Conservation (phyloP, 2,329 filamentous ascomycete genomes). For the Alternaria postmessia region DNA sequence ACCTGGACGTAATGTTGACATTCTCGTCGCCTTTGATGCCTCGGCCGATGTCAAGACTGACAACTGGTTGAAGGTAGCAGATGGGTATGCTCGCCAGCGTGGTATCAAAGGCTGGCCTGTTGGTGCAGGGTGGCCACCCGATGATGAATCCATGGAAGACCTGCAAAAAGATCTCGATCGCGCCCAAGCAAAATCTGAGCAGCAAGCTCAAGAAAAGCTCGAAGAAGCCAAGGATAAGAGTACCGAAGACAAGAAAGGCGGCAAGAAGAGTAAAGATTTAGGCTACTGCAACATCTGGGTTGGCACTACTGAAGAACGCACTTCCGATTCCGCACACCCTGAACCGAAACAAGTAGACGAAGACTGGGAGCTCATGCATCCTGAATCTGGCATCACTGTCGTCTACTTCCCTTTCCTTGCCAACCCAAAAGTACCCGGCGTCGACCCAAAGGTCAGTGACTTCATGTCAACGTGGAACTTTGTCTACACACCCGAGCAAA, state of each 20-base stretch:
- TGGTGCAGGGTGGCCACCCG: conserved; percentile 89
- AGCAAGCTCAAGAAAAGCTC: conserved; percentile 71
- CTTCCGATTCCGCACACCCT: conserved; percentile 62
- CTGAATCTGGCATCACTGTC: conserved; percentile 85
- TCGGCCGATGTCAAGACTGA: conserved; percentile 92
- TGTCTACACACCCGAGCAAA: conserved; percentile 88
- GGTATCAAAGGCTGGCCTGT: conserved; percentile 94
- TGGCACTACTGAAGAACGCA: conserved; percentile 79
- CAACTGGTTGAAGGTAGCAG: conserved; percentile 94
- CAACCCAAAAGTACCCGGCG: conserved; percentile 78
- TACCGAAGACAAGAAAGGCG: conserved; percentile 37
- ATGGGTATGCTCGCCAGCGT: conserved; percentile 90
- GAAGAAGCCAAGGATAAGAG: conserved; percentile 60
- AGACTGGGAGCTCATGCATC: conserved; percentile 71
- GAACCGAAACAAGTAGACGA: conserved; percentile 67
- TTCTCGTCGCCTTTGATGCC: conserved; percentile 92
- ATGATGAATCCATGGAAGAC: conserved; percentile 65
- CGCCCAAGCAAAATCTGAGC: conserved; percentile 68
- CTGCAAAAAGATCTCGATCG: conserved; percentile 71
- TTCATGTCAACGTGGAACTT: conserved; percentile 99
- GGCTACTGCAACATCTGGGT: conserved; percentile 97
- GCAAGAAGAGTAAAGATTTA: conserved; percentile 61
- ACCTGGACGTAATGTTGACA: conserved; percentile 85
- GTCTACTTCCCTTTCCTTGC: conserved; percentile 89
- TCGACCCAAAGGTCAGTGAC: conserved; percentile 84